Conservation (phyloP, 2,329 filamentous ascomycete species). For the Arthrobotrys entomopaga region DNA sequence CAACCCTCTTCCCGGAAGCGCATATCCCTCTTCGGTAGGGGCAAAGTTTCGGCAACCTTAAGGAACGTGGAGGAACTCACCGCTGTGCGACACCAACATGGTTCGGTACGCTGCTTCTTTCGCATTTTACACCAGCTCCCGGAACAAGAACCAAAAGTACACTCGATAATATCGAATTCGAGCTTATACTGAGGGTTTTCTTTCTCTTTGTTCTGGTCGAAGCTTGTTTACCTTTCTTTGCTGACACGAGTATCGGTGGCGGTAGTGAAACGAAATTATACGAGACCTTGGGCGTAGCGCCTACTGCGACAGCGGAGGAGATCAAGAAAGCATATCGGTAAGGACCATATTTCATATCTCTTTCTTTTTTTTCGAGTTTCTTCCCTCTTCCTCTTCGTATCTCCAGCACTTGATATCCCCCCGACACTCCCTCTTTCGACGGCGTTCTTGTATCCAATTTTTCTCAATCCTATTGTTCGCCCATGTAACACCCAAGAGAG, state of each 20-base stretch:
- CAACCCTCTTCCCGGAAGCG: neutral
- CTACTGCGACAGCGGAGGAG: constrained; percentile 85
- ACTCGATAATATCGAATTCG: too few relatives aligned
- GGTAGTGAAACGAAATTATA: constrained; percentile 91
- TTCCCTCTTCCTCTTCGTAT: neutral
- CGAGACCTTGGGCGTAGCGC: constrained; percentile 81
- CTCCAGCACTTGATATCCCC: constrained; percentile 14
- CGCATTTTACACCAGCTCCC: neutral
- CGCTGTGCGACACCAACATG: constrained; percentile 34
- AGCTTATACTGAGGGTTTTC: neutral
- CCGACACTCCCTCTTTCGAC: constrained; percentile 13
- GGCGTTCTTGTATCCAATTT: constrained; percentile 24
- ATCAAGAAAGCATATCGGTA: constrained; percentile 97
- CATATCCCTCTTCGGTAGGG: neutral
- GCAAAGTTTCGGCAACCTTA: neutral
- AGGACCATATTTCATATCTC: constrained; percentile 59
- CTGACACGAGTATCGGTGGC: neutral
- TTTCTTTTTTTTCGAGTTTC: constrained; percentile 2
- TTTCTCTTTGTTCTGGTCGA: neutral
- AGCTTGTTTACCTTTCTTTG: constrained; percentile 18
- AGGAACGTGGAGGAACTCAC: constrained; percentile 5
- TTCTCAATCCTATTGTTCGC: neutral
- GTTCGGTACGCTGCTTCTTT: constrained; percentile 36
- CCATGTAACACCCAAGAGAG: constrained; percentile 20
- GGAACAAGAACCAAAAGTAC: constrained; percentile 1